Base-by-base conservation (phyloP, 805 yeast genomes). In the Kodamaea kakaduensis region DNA sequence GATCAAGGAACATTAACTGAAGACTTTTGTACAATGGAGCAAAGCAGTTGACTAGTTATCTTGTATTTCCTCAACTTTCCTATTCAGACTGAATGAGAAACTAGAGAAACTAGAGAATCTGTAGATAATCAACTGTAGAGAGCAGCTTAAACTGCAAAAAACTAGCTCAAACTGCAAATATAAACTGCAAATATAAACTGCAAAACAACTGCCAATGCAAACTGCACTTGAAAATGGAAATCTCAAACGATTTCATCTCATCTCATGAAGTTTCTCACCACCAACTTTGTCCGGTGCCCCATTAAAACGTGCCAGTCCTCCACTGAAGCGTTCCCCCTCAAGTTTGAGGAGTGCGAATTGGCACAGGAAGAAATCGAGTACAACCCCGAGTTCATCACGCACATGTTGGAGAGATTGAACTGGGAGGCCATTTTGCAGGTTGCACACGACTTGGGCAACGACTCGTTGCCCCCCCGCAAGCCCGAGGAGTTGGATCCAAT, bases 181-280 rank as follows among this genome's bases (percentile, higher is more conserved):
- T n/a, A n/a, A n/a, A n/a, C n/a, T n/a, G n/a, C n/a, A n/a, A n/a
- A n/a, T n/a, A n/a, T n/a, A n/a, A n/a, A n/a, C n/a, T n/a, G n/a
- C n/a, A n/a, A n/a, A n/a, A n/a, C n/a, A n/a, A n/a, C n/a, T n/a
- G n/a, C n/a, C n/a, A n/a, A n/a, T n/a, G n/a, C n/a, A n/a, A n/a
- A n/a, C n/a, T n/a, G n/a, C n/a, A n/a, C n/a, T n/a, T n/a, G n/a
- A n/a, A n/a, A n/a, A n/a, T n/a, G n/a, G n/a, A n/a, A n/a, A n/a
- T n/a, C n/a, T n/a, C n/a, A n/a, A n/a, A n/a, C n/a, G n/a, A n/a
- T n/a, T n/a, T n/a, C n/a, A n/a, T n/a, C n/a, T n/a, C n/a, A n/a
- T n/a, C n/a, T n/a, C n/a, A 90, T 90, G 98, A 90, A 93, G 64
- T 78, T 90, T 51, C 67, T 93, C 17, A 90, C 98, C n/a, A 85